Conservation (phyloP, 257 asterid species). For the Apocynum venetum region DNA sequence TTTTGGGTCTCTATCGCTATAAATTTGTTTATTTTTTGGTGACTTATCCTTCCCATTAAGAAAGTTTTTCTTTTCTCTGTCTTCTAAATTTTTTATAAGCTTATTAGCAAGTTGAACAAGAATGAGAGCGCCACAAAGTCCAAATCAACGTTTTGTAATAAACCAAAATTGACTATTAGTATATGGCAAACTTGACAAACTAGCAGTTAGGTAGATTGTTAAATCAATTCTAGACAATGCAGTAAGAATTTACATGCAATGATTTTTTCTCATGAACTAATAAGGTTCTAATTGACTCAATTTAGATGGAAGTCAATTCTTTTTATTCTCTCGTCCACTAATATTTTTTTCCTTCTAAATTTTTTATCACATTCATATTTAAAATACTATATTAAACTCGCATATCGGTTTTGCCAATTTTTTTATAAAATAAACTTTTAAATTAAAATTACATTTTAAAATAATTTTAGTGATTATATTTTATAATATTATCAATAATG, state of each 20-base stretch:
- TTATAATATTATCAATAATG: too few relatives aligned
- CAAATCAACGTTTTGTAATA: not conserved
- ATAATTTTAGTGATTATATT: too few relatives aligned
- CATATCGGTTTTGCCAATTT: too few relatives aligned
- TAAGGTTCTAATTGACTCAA: too few relatives aligned
- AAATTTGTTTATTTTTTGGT: slow-evolving; percentile 13
- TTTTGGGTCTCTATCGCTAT: slow-evolving; percentile 24
- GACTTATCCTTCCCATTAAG: slow-evolving; percentile 4
- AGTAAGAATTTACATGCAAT: not conserved
- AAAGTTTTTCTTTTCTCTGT: not conserved
- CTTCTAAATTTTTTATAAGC: not conserved
- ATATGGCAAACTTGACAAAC: not conserved
- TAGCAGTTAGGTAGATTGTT: not conserved
- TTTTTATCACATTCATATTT: too few relatives aligned
- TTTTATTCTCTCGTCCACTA: too few relatives aligned
- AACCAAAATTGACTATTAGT: not conserved
- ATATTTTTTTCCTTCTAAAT: too few relatives aligned
- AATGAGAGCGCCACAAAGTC: not conserved
- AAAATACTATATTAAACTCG: too few relatives aligned
- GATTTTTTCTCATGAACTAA: not conserved
- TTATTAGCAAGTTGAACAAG: not conserved
- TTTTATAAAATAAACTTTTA: too few relatives aligned
- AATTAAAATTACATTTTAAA: too few relatives aligned
- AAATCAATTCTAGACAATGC: not conserved
- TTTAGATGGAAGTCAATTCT: too few relatives aligned